Conservation (phyloP, 768 basidiomycete genomes). For the Psilocybe cyanescens region DNA sequence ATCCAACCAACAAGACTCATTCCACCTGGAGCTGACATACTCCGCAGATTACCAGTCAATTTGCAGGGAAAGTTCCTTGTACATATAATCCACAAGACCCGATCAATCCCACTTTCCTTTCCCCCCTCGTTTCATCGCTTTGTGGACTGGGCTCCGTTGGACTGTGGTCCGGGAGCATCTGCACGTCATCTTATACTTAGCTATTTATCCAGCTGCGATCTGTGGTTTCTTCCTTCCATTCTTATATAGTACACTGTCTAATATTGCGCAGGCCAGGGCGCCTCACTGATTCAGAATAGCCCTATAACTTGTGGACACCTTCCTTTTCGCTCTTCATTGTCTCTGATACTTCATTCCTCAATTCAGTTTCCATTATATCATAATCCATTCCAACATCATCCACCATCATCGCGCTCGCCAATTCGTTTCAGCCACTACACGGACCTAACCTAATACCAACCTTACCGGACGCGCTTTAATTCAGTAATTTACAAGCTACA, state of each 20-base stretch:
- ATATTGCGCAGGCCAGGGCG: background rate
- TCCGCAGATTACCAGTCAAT: slow-evolving; percentile 1
- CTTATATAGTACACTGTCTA: background rate
- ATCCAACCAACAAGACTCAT: background rate
- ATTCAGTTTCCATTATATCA: background rate
- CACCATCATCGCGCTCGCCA: background rate
- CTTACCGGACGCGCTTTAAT: background rate
- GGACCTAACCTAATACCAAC: background rate
- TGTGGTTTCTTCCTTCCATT: background rate
- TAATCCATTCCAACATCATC: background rate
- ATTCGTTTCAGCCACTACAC: slow-evolving; percentile 3
- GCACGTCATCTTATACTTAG: background rate
- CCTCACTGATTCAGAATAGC: background rate
- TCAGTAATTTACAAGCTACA: slow-evolving; percentile 3
- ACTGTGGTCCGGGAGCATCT: background rate
- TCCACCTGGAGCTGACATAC: background rate
- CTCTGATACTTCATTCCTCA: too few species aligned
- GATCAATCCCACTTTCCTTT: background rate
- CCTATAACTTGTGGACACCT: background rate
- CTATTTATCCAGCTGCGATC: background rate
- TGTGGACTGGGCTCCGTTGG: background rate
- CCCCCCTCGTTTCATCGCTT: background rate
- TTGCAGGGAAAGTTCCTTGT: slow-evolving; percentile 1
- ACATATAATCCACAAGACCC: background rate
- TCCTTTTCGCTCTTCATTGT: background rate